Evolutionary conservation across 768 basidiomycete genomes (phyloP).

Genomic region (Boletus rubroflammeus): DNA sequence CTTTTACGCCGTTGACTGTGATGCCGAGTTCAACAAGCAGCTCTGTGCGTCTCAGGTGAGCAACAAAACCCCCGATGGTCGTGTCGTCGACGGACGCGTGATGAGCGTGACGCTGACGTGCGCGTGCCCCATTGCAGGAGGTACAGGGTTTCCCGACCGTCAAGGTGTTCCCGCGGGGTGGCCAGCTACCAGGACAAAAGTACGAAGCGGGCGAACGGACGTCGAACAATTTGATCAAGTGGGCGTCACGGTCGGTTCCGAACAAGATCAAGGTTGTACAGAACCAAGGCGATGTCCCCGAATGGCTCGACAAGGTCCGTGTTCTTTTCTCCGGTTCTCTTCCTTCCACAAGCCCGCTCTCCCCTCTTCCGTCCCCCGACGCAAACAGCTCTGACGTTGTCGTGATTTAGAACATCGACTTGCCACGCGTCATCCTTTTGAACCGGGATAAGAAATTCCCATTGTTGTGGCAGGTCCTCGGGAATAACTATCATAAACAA

Average conservation of each 20-base stretch:
- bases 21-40: constrained; percentile 73
- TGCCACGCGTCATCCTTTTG: constrained; percentile 60
- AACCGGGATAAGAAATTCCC: constrained; percentile 77
- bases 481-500: constrained; percentile 63
- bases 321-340: not conserved
- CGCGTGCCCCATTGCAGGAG: constrained; percentile 39
- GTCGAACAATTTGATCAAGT: constrained; percentile 69
- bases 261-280: constrained; percentile 62
- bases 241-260: constrained; percentile 71
- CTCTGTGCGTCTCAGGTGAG: constrained; percentile 76
- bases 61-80: not conserved
- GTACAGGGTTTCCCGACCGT: constrained; percentile 93
- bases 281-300: constrained; percentile 50
- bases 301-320: constrained; percentile 69
- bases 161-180: constrained; percentile 85
- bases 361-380: not conserved
- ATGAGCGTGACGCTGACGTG: not conserved
- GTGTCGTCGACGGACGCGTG: too few relatives aligned
- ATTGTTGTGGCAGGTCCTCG: constrained; percentile 75
- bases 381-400: not conserved
- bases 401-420: constrained; percentile 33
- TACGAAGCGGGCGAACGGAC: constrained; percentile 72
- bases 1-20: constrained; percentile 92
- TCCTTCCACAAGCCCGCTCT: not conserved
- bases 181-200: constrained; percentile 52